A percentile compares a stretch with the other conserved stretches of the same genome.
These are phyloP conservation scores for Dryadomyces quercivorus DNA, from an alignment of 2,329 filamentous ascomycete species.

Conservation along the genomic window DNA sequence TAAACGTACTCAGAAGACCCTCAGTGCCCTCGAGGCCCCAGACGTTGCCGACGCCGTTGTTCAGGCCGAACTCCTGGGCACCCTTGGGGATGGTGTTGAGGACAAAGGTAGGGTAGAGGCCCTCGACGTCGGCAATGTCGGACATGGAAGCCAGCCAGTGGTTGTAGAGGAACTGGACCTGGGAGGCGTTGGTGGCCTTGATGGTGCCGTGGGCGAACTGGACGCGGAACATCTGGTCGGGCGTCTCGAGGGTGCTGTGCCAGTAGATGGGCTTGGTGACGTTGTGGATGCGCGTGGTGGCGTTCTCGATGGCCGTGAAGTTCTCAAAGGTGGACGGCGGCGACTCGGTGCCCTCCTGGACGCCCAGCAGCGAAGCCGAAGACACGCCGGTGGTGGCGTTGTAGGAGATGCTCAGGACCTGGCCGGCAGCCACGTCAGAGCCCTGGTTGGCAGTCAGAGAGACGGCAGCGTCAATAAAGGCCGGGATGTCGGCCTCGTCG, in stretches of 20 bases:
- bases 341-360: conserved; percentile 20
- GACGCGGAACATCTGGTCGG: conserved; percentile 24
- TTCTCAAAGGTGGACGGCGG: conserved; percentile 21
- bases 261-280: conserved; percentile 18
- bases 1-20: not conserved
- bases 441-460: conserved; percentile 15
- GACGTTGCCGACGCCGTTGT: conserved; percentile 25
- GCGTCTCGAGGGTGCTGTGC: conserved; percentile 17
- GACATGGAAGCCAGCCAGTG: conserved; percentile 22
- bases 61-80: conserved; percentile 17
- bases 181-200: conserved; percentile 18
- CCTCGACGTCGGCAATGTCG: conserved; percentile 21
- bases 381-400: conserved; percentile 16
- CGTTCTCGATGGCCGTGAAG: conserved; percentile 19
- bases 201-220: conserved; percentile 25
- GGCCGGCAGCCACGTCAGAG: conserved; percentile 17
- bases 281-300: conserved; percentile 12
- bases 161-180: conserved; percentile 20
- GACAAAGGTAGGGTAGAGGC: conserved; percentile 25
- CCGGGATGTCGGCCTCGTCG: conserved; percentile 13
- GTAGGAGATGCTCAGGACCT: conserved; percentile 19
- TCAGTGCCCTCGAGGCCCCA: conserved; percentile 20
- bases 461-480: conserved; percentile 18
- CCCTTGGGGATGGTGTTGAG: conserved; percentile 14
- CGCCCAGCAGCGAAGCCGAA: conserved; percentile 18